Base-by-base conservation (phyloP, 2,329 filamentous ascomycete genomes). In the Fusarium continuum region DNA sequence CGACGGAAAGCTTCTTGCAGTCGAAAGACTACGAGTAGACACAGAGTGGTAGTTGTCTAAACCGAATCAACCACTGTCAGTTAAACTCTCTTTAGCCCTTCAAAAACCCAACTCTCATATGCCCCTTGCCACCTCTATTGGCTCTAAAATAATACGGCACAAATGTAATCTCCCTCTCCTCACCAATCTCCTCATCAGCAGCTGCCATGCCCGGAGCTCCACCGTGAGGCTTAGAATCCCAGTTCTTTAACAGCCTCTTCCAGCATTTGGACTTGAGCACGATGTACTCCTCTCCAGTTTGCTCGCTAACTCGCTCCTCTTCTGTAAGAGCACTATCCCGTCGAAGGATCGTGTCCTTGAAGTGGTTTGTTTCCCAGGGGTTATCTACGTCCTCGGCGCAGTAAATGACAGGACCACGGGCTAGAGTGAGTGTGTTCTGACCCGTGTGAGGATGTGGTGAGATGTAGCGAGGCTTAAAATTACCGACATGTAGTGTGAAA, bases 321-420 rank as follows among this genome's bases (percentile, higher is more conserved):
- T 67, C 53, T 2, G n/a, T 20, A 0, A 66, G 19, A 4, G 20
- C 16, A 6, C n/a, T 38, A 3, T 39, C 11, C 0, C 35, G 13
- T 9, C 32, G 49, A 0, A 66, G 28, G 1, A 49, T 40, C 5
- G 46, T 26, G 6, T 65, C 62, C 25, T 65, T 65, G 23, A 65
- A 65, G 40, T 65, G 56, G 6, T 65, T 62, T 0, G 13, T 34
- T 10, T 65, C 56, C 62, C 61, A 65, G 0, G n/a, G 0, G 10
- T 65, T 65, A 6, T 65, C 61, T 3, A 40, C 67, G 51, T 88
- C 85, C 67, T 89, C 86, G 5, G 83, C 78, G 55, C 85, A 88
- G 70, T 88, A 88, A 6, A 88, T 75, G 6, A 88, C 68, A 0
- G 85, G 86, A 0, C 86, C 86, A 5, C 85, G 78, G 3, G 80